A percentile compares a stretch with the other conserved stretches of the same genome.
These are phyloP conservation scores for Parmelia sp. DNA, from an alignment of 495 filamentous ascomycete species.

Conservation along the genomic window DNA sequence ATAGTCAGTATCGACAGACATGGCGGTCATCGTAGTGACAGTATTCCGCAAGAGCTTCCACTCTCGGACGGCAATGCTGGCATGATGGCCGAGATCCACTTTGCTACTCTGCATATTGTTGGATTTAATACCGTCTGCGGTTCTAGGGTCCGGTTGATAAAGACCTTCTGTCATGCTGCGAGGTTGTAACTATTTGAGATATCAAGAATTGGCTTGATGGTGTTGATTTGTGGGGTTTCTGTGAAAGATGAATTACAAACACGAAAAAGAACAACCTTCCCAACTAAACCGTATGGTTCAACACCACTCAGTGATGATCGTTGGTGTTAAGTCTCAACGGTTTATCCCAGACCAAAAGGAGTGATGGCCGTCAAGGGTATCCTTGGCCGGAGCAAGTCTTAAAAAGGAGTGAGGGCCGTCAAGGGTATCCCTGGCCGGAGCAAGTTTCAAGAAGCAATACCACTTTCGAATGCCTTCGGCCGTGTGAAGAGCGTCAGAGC, in stretches of 20 bases:
- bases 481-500: background rate
- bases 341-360: background rate
- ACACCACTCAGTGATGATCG: background rate
- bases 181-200: no score
- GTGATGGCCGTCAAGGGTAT: background rate
- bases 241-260: background rate
- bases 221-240: background rate
- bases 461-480: background rate
- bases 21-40: background rate
- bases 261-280: no score
- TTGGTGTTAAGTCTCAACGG: background rate
- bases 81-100: background rate
- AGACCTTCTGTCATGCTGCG: no score
- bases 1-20: background rate
- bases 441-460: background rate
- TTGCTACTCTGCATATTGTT: background rate
- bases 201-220: background rate
- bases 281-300: no score
- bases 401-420: background rate
- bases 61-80: constrained; percentile 1
- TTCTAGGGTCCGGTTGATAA: no score
- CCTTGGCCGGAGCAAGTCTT: background rate
- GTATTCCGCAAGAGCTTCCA: background rate
- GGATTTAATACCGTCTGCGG: background rate
- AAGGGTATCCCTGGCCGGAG: background rate